Evolutionary conservation across 2,329 filamentous ascomycete species (phyloP), one percentile per base, ranked within the genome.

Genomic region (Cladosporium cucumerinum): DNA sequence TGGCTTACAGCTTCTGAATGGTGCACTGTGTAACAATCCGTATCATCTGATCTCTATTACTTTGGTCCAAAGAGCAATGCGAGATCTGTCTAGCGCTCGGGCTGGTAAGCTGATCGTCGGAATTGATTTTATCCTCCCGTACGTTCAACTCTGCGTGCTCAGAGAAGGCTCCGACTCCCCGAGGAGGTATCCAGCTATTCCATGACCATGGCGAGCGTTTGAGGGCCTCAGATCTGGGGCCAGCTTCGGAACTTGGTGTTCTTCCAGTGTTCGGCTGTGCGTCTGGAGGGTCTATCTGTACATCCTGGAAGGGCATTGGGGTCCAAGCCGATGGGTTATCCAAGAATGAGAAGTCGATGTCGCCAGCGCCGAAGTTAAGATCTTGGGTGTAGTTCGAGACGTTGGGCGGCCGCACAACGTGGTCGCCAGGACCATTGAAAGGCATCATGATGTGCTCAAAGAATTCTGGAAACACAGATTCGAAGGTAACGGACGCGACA

Each of bases 401-500:
- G 54, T 72, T 66, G 10, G 67, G 68, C 0, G 70, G 71, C 61
- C 66, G 55, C 30, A 66, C 46, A 14, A 63, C n/a, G 16, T 63
- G 46, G 10, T 65, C 49, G 10, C 63, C 62, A 2, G 46, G 21
- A 1, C 57, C 58, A 3, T 55, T 28, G 36, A 69, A 66, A 3
- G 71, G 69, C 70, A 73, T 72, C 69, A 73, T 70, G 61, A 72
- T 70, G 16, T 70, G 69, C 58, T 73, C 70, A 39, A 73, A 73
- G 66, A 73, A 73, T 59, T 73, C 71, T 10, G 70, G 69, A 25
- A 68, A 72, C n/a, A 60, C 66, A 65, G 66, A 65, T 28, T 65
- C 65, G 52, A 64, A 64, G 18, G 30, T 34, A 30, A 55, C 28
- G n/a, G 43, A 32, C 25, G 34, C 52, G 8, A 23, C n/a, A 21